These are phyloP conservation scores for Beauveria caledonica DNA, from an alignment of 2,329 filamentous ascomycete genomes.

Conservation along the genomic window DNA sequence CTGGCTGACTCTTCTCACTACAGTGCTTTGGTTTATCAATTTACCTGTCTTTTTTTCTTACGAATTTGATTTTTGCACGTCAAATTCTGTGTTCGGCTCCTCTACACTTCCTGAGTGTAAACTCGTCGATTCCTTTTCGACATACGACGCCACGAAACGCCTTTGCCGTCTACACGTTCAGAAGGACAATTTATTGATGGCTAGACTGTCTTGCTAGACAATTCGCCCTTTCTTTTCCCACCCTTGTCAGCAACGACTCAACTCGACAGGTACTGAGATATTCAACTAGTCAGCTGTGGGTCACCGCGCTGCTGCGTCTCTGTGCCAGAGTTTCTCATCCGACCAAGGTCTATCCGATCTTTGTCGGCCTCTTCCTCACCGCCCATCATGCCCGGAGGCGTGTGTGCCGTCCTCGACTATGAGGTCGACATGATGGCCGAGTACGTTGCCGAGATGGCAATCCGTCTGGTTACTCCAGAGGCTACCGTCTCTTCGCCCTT, in stretches of 20 bases:
- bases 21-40: slow-evolving; percentile 6
- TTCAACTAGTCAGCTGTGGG: neutral
- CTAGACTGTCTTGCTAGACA: slow-evolving; percentile 21
- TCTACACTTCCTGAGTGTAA: neutral
- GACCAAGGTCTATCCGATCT: slow-evolving; percentile 34
- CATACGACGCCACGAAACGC: neutral
- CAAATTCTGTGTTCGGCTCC: neutral
- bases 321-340: slow-evolving; percentile 17
- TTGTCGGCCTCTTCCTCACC: slow-evolving; percentile 27
- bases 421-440: slow-evolving; percentile 95
- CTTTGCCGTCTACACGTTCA: neutral
- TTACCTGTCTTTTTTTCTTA: neutral
- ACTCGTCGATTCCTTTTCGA: neutral
- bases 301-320: slow-evolving; percentile 12
- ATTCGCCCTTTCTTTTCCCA: neutral
- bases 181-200: slow-evolving; percentile 23
- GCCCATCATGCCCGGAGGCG: slow-evolving; percentile 64
- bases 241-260: neutral
- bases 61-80: neutral
- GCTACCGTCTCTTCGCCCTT: slow-evolving; percentile 59
- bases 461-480: slow-evolving; percentile 46
- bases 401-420: slow-evolving; percentile 91
- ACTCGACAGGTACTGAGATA: slow-evolving; percentile 6
- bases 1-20: neutral
- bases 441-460: slow-evolving; percentile 85